phyloP scores from a whole-genome alignment of 495 filamentous ascomycete genomes.

The Parathielavia hyrcaniae region DNA sequence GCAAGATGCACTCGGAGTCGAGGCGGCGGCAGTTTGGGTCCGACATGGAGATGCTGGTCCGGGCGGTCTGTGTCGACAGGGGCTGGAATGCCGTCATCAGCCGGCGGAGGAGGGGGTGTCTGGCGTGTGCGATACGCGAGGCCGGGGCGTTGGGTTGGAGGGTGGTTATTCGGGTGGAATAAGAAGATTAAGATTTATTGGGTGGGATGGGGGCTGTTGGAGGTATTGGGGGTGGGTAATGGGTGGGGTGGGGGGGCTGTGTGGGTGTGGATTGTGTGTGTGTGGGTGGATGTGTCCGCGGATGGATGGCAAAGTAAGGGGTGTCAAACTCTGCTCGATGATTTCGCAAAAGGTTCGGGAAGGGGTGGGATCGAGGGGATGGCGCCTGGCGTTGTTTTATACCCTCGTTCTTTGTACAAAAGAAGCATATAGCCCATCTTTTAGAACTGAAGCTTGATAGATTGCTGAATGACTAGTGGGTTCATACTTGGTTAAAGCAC shows the following conservation, averaged over 20 bases:
- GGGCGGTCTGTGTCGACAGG: conserved; percentile 63
- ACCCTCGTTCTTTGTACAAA: too few species aligned
- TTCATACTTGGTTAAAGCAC: too few species aligned
- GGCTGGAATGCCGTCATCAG: conserved; percentile 65
- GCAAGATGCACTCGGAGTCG: conserved; percentile 46
- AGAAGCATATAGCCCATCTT: too few species aligned
- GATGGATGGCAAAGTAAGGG: too few species aligned
- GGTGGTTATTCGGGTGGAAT: conserved; percentile 58
- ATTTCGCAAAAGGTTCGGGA: too few species aligned
- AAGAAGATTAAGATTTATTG: conserved; percentile 1
- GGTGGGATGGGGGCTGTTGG: background rate
- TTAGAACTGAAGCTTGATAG: too few species aligned
- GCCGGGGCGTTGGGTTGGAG: conserved; percentile 60
- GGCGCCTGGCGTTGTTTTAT: too few species aligned
- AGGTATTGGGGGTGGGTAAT: too few species aligned
- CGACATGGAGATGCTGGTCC: conserved; percentile 57
- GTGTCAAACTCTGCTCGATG: too few species aligned
- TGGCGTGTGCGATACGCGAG: conserved; percentile 65
- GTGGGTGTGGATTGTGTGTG: background rate
- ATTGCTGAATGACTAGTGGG: too few species aligned
- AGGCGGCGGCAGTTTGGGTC: conserved; percentile 48
- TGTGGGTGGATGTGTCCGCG: background rate
- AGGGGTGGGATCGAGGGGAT: too few species aligned
- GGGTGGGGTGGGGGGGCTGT: too few species aligned
- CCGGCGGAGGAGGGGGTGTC: conserved; percentile 54